phyloP scores from a whole-genome alignment of 225 moss, liverwort and hornwort species.

The Physcomitrellopsis africana region DNA sequence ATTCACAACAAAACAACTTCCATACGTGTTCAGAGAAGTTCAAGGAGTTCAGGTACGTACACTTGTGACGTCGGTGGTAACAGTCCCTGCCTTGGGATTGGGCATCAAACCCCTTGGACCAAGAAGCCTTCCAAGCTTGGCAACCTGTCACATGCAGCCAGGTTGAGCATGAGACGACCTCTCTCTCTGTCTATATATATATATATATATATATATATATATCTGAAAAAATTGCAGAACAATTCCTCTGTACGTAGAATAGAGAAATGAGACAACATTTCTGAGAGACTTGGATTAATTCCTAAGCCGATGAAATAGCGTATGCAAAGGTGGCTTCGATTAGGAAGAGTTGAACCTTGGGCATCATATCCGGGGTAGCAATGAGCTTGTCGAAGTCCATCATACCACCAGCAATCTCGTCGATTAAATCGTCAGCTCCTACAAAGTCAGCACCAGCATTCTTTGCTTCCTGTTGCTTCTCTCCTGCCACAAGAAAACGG shows the following conservation, averaged over 20 bases:
- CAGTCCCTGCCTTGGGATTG: conserved; percentile 90
- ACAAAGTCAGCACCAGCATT: conserved; percentile 80
- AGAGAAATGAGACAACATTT: too few relatives aligned
- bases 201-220: too few relatives aligned
- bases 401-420: conserved; percentile 72
- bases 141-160: conserved; percentile 60
- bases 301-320: neutral
- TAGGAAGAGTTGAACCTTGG: conserved; percentile 55
- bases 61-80: conserved; percentile 73
- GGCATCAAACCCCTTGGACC: conserved; percentile 94
- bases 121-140: conserved; percentile 83
- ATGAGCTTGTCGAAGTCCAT: conserved; percentile 93
- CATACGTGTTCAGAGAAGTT: neutral
- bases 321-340: neutral
- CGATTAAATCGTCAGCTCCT: conserved; percentile 82
- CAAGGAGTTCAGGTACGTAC: conserved; percentile 37
- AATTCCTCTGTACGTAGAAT: too few relatives aligned
- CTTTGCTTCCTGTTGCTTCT: conserved; percentile 87
- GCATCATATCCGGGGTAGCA: conserved; percentile 95
- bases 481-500: conserved; percentile 53
- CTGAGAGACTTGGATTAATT: neutral
- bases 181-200: too few relatives aligned
- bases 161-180: neutral
- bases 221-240: too few relatives aligned
- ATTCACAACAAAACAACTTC: too few relatives aligned